phyloP scores from a whole-genome alignment of 73 alveolate genomes.

The Blepharisma stoltei region DNA sequence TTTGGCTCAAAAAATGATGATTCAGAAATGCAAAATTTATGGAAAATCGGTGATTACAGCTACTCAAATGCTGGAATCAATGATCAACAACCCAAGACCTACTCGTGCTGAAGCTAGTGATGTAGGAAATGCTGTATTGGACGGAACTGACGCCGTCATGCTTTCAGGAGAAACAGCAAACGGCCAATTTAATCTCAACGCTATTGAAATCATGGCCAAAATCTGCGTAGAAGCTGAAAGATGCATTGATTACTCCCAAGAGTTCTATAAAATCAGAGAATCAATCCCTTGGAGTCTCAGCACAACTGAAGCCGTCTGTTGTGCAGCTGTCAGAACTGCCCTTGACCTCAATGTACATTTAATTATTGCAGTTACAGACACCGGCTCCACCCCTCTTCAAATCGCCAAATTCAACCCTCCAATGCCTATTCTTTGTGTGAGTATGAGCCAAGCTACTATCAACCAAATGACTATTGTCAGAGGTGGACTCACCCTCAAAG shows the following conservation, averaged over 20 bases:
- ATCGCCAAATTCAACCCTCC: slow-evolving; percentile 81
- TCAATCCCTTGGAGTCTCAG: slow-evolving; percentile 28
- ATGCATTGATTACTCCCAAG: slow-evolving; percentile 52
- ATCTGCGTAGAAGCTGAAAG: slow-evolving; percentile 73
- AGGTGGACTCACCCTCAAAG: neutral
- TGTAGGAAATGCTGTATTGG: slow-evolving; percentile 96
- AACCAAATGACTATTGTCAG: slow-evolving; percentile 36
- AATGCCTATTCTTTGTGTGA: slow-evolving; percentile 48
- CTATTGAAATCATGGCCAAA: slow-evolving; percentile 77
- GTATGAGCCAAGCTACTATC: neutral
- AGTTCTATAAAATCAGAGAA: neutral
- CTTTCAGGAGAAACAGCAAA: slow-evolving; percentile 98
- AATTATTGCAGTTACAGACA: slow-evolving; percentile 64
- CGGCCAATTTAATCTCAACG: slow-evolving; percentile 81
- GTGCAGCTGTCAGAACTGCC: slow-evolving; percentile 57
- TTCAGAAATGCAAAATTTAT: slow-evolving; percentile 68
- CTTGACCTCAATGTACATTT: slow-evolving; percentile 48
- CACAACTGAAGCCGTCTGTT: slow-evolving; percentile 59
- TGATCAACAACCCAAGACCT: slow-evolving; percentile 95
- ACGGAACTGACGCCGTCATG: slow-evolving; percentile 97
- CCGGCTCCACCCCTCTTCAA: slow-evolving; percentile 66
- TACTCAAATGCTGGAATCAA: slow-evolving; percentile 97
- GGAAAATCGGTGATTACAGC: slow-evolving; percentile 97
- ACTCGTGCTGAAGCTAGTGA: slow-evolving; percentile 99
- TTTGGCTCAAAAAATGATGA: slow-evolving; percentile 87